These are phyloP conservation scores for Letharia columbiana DNA, from an alignment of 495 filamentous ascomycete genomes.

Conservation along the genomic window DNA sequence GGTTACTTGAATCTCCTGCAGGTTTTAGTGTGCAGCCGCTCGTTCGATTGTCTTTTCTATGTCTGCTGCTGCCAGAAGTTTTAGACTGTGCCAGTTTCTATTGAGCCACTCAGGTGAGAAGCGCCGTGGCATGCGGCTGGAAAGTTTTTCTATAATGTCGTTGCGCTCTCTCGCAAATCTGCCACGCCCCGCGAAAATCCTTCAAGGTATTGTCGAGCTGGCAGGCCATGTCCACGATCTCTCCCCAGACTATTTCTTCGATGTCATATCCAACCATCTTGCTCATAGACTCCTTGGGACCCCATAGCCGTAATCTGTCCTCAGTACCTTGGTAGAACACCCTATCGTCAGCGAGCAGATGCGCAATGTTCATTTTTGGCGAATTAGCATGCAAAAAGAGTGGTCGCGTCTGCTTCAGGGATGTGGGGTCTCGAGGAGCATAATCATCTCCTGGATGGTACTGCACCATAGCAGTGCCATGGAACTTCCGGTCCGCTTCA, in stretches of 20 bases:
- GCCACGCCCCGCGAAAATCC: constrained; percentile 16
- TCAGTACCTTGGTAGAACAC: constrained; percentile 25
- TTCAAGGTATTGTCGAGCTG: constrained; percentile 8
- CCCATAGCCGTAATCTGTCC: constrained; percentile 33
- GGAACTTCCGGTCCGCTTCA: constrained; percentile 21
- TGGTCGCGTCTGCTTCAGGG: constrained; percentile 11
- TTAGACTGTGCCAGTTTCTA: neutral
- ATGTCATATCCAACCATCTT: constrained; percentile 26
- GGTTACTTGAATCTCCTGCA: neutral
- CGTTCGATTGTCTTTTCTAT: neutral
- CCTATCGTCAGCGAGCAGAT: constrained; percentile 20
- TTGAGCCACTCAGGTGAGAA: neutral
- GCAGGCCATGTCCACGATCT: constrained; percentile 28
- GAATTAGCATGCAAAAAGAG: constrained; percentile 32
- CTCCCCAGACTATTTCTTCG: constrained; percentile 33
- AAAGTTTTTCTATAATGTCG: constrained; percentile 9
- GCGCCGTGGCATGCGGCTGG: neutral
- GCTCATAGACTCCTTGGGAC: constrained; percentile 36
- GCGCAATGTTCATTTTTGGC: constrained; percentile 32
- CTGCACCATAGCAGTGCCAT: constrained; percentile 40
- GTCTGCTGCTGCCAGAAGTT: neutral
- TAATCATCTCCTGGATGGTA: constrained; percentile 40
- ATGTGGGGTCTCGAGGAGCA: neutral
- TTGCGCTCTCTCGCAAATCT: constrained; percentile 18
- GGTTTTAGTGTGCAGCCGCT: neutral